phyloP scores from a whole-genome alignment of 1,284 basidiomycete species.

The Austroboletus niveus region DNA sequence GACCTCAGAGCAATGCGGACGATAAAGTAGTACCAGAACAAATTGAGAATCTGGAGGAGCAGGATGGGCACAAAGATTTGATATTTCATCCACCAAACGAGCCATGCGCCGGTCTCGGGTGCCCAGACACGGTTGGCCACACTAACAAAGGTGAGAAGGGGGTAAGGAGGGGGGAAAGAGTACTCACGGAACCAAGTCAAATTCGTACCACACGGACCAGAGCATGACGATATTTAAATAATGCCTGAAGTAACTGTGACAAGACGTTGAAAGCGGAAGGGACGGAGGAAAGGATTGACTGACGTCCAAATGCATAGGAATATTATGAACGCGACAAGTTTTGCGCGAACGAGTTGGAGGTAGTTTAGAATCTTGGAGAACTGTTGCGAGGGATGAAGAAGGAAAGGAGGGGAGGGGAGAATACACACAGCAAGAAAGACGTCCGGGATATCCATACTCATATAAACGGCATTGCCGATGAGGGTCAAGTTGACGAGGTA shows the following conservation, averaged over 20 bases:
- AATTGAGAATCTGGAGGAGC: slow-evolving; percentile 78
- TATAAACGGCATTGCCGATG: slow-evolving; percentile 90
- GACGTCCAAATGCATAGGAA: slow-evolving; percentile 85
- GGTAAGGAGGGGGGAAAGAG: neutral
- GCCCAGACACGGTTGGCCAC: slow-evolving; percentile 59
- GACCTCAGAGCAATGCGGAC: slow-evolving; percentile 61
- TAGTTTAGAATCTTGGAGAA: slow-evolving; percentile 88
- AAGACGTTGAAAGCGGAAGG: neutral
- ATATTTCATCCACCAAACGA: slow-evolving; percentile 78
- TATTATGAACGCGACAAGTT: slow-evolving; percentile 62
- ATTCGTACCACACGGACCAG: slow-evolving; percentile 84
- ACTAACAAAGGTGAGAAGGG: slow-evolving; percentile 38
- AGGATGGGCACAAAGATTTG: slow-evolving; percentile 78
- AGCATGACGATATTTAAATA: slow-evolving; percentile 89
- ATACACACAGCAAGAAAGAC: slow-evolving; percentile 75
- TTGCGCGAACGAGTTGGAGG: slow-evolving; percentile 64
- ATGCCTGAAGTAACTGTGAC: slow-evolving; percentile 87
- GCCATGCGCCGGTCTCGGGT: slow-evolving; percentile 66
- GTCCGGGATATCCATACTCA: slow-evolving; percentile 98
- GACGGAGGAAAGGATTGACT: slow-evolving; percentile 32
- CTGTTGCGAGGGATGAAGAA: slow-evolving; percentile 38
- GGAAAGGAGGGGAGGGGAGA: neutral
- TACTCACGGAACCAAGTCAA: slow-evolving; percentile 78
- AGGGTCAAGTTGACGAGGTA: slow-evolving; percentile 81
- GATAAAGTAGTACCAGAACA: slow-evolving; percentile 91